These are phyloP conservation scores for Fusarium sacchari DNA, from an alignment of 2,329 filamentous ascomycete species.

Conservation along the genomic window DNA sequence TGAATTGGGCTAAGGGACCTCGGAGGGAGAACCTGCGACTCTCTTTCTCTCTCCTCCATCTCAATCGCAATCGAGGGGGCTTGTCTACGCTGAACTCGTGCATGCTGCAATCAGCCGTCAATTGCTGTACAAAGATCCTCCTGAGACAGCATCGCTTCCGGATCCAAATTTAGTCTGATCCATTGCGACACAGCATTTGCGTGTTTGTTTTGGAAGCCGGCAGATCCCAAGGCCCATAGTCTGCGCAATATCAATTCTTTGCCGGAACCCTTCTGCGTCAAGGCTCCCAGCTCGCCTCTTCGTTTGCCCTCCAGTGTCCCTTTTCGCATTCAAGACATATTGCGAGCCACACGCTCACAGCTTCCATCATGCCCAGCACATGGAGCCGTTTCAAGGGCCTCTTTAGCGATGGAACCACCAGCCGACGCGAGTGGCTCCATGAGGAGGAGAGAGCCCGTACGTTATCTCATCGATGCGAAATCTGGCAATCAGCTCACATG, in stretches of 20 bases:
- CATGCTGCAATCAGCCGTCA: conserved; percentile 34
- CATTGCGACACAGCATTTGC: conserved; percentile 27
- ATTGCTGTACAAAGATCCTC: conserved; percentile 27
- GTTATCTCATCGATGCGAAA: conserved; percentile 35
- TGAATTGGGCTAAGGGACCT: neutral
- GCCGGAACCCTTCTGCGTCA: neutral
- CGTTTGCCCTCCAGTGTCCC: neutral
- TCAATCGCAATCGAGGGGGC: neutral
- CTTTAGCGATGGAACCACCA: conserved; percentile 41
- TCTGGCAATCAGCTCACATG: neutral
- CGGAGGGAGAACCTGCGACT: neutral
- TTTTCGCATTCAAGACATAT: neutral
- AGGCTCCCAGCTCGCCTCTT: neutral
- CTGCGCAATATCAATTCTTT: conserved; percentile 6
- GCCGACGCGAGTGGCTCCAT: conserved; percentile 51
- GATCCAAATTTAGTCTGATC: conserved; percentile 17
- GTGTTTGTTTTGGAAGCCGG: conserved; percentile 1
- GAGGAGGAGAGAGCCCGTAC: conserved; percentile 58
- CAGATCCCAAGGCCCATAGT: conserved; percentile 2
- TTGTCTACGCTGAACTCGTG: conserved; percentile 9
- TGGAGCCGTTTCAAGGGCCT: conserved; percentile 48
- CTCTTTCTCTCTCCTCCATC: neutral
- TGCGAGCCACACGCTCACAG: conserved; percentile 9
- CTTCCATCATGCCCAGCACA: conserved; percentile 32
- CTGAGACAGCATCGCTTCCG: conserved; percentile 32